Evolutionary conservation across 306 rosid genomes (phyloP).

Genomic region (Gillenia trifoliata): DNA sequence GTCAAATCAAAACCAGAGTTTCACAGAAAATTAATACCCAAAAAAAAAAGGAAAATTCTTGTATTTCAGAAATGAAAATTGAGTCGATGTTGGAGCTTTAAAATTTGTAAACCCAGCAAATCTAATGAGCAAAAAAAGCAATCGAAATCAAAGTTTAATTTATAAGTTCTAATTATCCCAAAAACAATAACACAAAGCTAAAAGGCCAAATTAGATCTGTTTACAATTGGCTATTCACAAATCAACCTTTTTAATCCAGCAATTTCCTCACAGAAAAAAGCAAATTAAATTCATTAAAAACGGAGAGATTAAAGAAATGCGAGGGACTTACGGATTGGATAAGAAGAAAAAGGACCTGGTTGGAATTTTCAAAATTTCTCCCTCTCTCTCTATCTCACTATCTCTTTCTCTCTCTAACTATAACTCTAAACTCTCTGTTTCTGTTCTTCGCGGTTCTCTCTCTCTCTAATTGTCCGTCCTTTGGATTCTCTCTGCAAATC

Average conservation of each 20-base stretch:
- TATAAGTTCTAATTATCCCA: not conserved
- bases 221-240: constrained; percentile 4
- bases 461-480: constrained; percentile 30
- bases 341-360: constrained; percentile 46
- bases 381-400: constrained; percentile 18
- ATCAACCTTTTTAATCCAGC: not conserved
- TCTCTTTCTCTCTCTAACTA: constrained; percentile 17
- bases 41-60: constrained; percentile 4
- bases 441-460: constrained; percentile 22
- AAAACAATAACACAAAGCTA: not conserved
- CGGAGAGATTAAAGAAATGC: constrained; percentile 28
- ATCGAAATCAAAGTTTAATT: not conserved
- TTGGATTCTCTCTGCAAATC: constrained; percentile 67
- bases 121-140: not conserved
- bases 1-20: constrained; percentile 19
- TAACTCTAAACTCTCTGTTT: constrained; percentile 12
- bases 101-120: not conserved
- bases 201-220: constrained; percentile 29
- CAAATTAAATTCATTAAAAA: not conserved
- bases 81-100: not conserved
- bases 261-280: not conserved
- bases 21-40: constrained; percentile 14
- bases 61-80: not conserved
- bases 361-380: constrained; percentile 40
- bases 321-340: constrained; percentile 57